phyloP scores from a whole-genome alignment of 441 rosid genomes.

The Flueggea neowawraea region DNA sequence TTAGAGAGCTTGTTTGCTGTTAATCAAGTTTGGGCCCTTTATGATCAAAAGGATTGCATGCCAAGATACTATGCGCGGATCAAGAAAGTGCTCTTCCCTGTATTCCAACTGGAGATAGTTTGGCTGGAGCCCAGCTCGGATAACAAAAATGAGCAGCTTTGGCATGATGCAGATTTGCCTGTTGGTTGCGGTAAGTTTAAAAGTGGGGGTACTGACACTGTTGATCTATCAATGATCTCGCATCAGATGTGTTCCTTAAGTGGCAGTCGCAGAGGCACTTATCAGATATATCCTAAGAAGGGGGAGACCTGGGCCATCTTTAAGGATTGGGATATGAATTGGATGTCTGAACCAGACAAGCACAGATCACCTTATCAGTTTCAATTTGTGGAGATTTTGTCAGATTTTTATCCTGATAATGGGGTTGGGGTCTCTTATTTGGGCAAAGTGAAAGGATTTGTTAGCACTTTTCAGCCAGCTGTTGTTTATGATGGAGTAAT shows the following conservation, averaged over 20 bases:
- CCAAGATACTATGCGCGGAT: slow-evolving; percentile 66
- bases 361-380: slow-evolving; percentile 44
- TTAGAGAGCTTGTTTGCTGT: slow-evolving; percentile 38
- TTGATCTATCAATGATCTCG: slow-evolving; percentile 57
- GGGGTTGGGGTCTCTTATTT: slow-evolving; percentile 60
- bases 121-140: slow-evolving; percentile 59
- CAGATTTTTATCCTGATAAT: slow-evolving; percentile 30
- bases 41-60: slow-evolving; percentile 54
- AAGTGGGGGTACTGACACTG: slow-evolving; percentile 35
- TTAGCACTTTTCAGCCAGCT: slow-evolving; percentile 41
- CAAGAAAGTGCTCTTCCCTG: slow-evolving; percentile 33
- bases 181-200: slow-evolving; percentile 56
- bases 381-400: slow-evolving; percentile 74
- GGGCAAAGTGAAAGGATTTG: slow-evolving; percentile 71
- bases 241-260: slow-evolving; percentile 34
- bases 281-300: slow-evolving; percentile 51
- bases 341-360: slow-evolving; percentile 38
- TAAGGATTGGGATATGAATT: slow-evolving; percentile 54
- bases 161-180: slow-evolving; percentile 40
- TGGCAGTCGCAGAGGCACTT: slow-evolving; percentile 14
- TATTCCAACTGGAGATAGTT: slow-evolving; percentile 46
- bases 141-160: slow-evolving; percentile 31
- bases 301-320: slow-evolving; percentile 91
- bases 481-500: slow-evolving; percentile 18
- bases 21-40: slow-evolving; percentile 68